Base-by-base conservation (phyloP, 2,329 filamentous ascomycete genomes). In the Penicillium sp. region DNA sequence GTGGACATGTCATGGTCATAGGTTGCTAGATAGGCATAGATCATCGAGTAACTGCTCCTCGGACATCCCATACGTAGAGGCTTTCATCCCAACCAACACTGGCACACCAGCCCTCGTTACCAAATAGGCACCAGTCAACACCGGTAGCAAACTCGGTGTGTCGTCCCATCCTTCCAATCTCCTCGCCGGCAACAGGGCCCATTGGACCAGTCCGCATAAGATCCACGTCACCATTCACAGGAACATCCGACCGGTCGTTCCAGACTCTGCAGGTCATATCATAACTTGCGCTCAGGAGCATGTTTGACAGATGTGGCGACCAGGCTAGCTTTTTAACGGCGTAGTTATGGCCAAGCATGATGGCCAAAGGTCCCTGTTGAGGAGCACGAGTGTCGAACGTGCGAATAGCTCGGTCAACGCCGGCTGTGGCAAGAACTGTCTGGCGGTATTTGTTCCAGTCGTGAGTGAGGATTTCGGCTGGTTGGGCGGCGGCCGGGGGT, bases 391-490 rank as follows among this genome's bases (percentile, higher is more conserved):
- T 88, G 75, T 99, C 95, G 71, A 98, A 98, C 0, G 90, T 95
- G 50, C 95, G 88, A 61, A 99, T 88, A 17, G 89, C 80, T 55
- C 90, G 86, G 75, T 99, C 95, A 3, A 98, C 95, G 56, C 95
- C 94, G 1, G 87, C 95, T 0, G 92, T 92, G 0, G 95, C 95
- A 56, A 99, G 81, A 28, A 97, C 82, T 0, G 88, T 89, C 66
- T 92, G 87, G 41, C 90, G 86, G 78, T 99, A 99, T 78, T 99
- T 99, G 80, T 99, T 99, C 95, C 95, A 99, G 76, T 99, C 95
- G 77, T 98, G 95, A 0, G 93, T 96, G 35, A 99, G 84, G 39
- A 91, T 87, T 80, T 99, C 95, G 10, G 87, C 84, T 0, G 92
- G 92, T n/a, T 86, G 81, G 49, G 67, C 61, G 8, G 82, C 74